Percentiles rank a stretch among this genome's conserved stretches.
These are phyloP conservation scores for Cymbopogon flexuosus DNA, from an alignment of 202 grass and related monocot species.

Conservation along the genomic window DNA sequence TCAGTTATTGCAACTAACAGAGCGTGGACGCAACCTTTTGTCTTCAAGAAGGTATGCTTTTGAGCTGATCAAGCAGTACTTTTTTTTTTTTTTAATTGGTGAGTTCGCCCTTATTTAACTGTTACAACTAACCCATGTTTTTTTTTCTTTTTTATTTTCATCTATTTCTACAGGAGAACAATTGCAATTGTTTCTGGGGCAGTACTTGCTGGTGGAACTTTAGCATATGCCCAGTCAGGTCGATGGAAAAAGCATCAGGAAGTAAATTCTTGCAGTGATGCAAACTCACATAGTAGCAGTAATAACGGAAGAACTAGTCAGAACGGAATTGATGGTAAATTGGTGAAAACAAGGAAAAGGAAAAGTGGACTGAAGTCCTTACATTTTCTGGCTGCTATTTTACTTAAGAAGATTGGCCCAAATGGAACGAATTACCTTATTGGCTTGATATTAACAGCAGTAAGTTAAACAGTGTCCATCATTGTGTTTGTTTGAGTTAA, in stretches of 20 bases:
- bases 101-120: neutral
- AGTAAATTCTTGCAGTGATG: conserved; percentile 32
- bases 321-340: conserved; percentile 53
- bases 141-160: neutral
- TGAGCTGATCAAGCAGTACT: neutral
- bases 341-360: conserved; percentile 42
- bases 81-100: neutral
- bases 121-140: conserved; percentile 3
- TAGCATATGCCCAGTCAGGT: conserved; percentile 57
- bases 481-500: neutral
- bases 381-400: conserved; percentile 76
- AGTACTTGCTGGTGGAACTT: conserved; percentile 72
- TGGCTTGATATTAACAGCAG: conserved; percentile 58
- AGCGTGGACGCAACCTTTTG: conserved; percentile 62
- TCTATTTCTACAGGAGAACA: conserved; percentile 43
- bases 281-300: conserved; percentile 10
- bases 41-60: conserved; percentile 66
- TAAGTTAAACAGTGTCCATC: conserved; percentile 25
- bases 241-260: conserved; percentile 27
- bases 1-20: conserved; percentile 74
- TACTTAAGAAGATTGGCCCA: conserved; percentile 73
- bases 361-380: conserved; percentile 66
- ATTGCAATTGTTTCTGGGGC: conserved; percentile 69
- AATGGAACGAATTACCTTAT: conserved; percentile 68
- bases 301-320: conserved; percentile 24